These are phyloP conservation scores for Carpinus viminea DNA, from an alignment of 306 rosid species.

Conservation along the genomic window DNA sequence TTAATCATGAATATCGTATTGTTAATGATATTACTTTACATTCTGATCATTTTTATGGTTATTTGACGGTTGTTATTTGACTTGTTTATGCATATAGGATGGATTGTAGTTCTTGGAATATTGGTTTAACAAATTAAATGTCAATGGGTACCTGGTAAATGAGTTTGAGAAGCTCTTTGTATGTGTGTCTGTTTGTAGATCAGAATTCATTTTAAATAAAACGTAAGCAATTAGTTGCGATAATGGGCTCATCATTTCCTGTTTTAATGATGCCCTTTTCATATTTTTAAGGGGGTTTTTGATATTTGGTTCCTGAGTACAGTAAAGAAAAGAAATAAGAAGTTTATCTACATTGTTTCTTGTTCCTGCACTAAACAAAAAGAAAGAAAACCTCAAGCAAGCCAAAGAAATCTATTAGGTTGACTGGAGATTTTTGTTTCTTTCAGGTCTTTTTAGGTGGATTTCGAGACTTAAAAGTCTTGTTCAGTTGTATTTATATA, in stretches of 20 bases:
- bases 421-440: no score
- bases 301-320: neutral
- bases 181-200: no score
- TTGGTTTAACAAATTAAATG: neutral
- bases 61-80: neutral
- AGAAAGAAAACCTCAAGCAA: no score
- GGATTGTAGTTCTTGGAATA: neutral
- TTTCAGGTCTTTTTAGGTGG: no score
- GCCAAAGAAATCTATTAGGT: no score
- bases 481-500: neutral
- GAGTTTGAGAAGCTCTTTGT: neutral
- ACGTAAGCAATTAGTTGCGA: neutral
- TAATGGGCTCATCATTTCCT: neutral
- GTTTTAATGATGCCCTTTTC: neutral
- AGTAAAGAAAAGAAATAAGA: neutral
- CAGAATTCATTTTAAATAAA: neutral
- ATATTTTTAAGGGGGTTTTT: no score
- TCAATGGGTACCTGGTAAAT: neutral
- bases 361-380: no score
- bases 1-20: no score
- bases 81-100: neutral
- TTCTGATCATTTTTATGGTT: neutral
- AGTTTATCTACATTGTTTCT: neutral
- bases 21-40: no score
- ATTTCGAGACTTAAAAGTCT: no score